Percentiles rank a stretch among this genome's conserved stretches.
These are phyloP conservation scores for Lecanoromycetidae sp. DNA, from an alignment of 2,329 filamentous ascomycete species.

Conservation along the genomic window DNA sequence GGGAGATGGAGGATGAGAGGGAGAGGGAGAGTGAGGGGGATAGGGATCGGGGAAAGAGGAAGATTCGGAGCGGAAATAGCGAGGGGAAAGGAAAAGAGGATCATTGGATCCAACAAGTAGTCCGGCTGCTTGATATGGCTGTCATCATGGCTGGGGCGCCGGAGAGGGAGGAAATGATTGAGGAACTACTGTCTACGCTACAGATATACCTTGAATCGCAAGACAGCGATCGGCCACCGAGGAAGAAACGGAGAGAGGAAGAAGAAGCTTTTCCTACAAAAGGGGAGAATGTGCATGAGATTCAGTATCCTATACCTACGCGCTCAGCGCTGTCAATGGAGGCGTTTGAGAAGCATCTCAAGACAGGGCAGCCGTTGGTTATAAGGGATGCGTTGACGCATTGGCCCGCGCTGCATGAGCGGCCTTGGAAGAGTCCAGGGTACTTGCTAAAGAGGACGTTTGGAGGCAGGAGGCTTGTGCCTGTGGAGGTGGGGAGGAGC, in stretches of 20 bases:
- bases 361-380: constrained; percentile 46
- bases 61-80: constrained; percentile 1
- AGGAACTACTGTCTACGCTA: constrained; percentile 26
- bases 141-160: constrained; percentile 62
- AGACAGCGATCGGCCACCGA: constrained; percentile 1
- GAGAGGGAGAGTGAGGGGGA: constrained; percentile 4
- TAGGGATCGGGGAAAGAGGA: constrained; percentile 13
- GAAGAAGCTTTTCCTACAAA: constrained; percentile 25
- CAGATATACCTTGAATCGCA: constrained; percentile 16
- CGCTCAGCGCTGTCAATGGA: constrained; percentile 41
- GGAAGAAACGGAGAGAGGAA: constrained; percentile 24
- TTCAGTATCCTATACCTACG: constrained; percentile 28
- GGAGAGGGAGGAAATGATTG: constrained; percentile 37
- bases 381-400: constrained; percentile 51
- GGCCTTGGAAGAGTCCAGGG: constrained; percentile 57
- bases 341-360: constrained; percentile 50
- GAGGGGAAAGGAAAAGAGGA: constrained; percentile 15
- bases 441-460: constrained; percentile 69
- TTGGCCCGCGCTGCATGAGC: constrained; percentile 65
- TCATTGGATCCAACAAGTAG: constrained; percentile 43
- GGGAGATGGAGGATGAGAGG: background rate
- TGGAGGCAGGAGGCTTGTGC: constrained; percentile 65
- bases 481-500: constrained; percentile 72
- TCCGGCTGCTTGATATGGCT: constrained; percentile 60
- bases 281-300: background rate